phyloP scores from a whole-genome alignment of 331 rosid species.

The Rosa hybrid region DNA sequence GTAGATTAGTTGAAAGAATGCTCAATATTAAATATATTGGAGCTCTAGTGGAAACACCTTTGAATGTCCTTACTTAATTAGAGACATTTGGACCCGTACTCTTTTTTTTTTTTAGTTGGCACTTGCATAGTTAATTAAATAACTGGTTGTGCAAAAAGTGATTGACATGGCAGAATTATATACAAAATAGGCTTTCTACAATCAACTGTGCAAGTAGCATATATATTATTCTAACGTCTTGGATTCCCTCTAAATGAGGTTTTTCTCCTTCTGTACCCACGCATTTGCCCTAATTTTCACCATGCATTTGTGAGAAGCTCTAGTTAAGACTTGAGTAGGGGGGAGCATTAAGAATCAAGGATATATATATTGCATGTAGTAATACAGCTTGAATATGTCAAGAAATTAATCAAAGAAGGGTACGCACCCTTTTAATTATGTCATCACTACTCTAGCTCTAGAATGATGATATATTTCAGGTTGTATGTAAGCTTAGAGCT shows the following conservation, averaged over 20 bases:
- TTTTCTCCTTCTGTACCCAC: background rate
- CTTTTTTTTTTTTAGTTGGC: background rate
- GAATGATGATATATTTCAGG: background rate
- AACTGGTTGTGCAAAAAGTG: background rate
- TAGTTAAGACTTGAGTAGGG: background rate
- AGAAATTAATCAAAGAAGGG: background rate
- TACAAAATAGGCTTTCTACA: background rate
- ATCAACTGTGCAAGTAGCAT: background rate
- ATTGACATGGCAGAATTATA: background rate
- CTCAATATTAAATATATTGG: background rate
- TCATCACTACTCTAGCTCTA: background rate
- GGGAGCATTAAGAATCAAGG: background rate
- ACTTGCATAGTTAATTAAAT: background rate
- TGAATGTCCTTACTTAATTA: background rate
- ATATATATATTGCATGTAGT: background rate
- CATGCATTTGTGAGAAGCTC: background rate
- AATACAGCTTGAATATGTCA: background rate
- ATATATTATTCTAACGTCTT: background rate
- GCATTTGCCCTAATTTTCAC: background rate
- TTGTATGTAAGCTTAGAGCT: background rate
- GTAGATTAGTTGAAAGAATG: background rate
- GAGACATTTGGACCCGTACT: slow-evolving; percentile 6
- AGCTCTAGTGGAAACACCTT: slow-evolving; percentile 7
- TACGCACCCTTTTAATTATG: background rate
- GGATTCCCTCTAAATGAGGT: too few relatives aligned